A percentile compares a stretch with the other conserved stretches of the same genome.
phyloP scores from a whole-genome alignment of 2,329 filamentous ascomycete species.

The Trichophyton schoenleinii region DNA sequence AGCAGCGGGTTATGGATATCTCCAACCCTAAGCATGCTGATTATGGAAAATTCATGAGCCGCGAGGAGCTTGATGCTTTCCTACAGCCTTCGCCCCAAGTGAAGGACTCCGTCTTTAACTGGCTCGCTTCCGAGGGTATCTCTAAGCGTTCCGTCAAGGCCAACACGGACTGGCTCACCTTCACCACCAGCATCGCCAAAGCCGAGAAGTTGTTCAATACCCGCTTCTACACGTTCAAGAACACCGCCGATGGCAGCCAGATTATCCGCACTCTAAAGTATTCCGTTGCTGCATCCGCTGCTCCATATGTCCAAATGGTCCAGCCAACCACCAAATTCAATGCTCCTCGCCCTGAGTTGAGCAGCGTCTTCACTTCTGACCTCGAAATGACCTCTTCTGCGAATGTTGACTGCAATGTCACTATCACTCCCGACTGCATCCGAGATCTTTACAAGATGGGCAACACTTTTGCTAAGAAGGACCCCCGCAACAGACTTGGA shows the following conservation, averaged over 20 bases:
- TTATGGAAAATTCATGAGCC: conserved; percentile 51
- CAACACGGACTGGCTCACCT: conserved; percentile 50
- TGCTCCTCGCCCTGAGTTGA: conserved; percentile 34
- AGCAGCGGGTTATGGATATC: conserved; percentile 47
- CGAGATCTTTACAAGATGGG: conserved; percentile 38
- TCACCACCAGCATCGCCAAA: conserved; percentile 21
- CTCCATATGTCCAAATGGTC: conserved; percentile 47
- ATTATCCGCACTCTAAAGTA: conserved; percentile 47
- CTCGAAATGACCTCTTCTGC: conserved; percentile 10
- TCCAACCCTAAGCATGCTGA: conserved; percentile 46
- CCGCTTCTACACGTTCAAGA: conserved; percentile 8
- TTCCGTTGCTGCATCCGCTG: conserved; percentile 46
- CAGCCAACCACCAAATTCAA: conserved; percentile 55
- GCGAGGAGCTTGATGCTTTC: conserved; percentile 45
- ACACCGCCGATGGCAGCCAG: conserved; percentile 41
- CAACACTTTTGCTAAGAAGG: conserved; percentile 24
- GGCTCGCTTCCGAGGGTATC: conserved; percentile 44
- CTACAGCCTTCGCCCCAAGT: conserved; percentile 41
- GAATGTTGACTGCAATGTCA: conserved; percentile 25
- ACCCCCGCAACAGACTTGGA: conserved; percentile 30
- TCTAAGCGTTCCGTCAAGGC: conserved; percentile 35
- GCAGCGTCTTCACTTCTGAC: conserved; percentile 19
- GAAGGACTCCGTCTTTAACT: conserved; percentile 39
- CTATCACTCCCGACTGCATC: conserved; percentile 39
- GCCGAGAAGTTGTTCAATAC: conserved; percentile 10